Evolutionary conservation across 2,329 filamentous ascomycete genomes (phyloP), one percentile per base, ranked within the genome.

Genomic region (Epichloe scottii): DNA sequence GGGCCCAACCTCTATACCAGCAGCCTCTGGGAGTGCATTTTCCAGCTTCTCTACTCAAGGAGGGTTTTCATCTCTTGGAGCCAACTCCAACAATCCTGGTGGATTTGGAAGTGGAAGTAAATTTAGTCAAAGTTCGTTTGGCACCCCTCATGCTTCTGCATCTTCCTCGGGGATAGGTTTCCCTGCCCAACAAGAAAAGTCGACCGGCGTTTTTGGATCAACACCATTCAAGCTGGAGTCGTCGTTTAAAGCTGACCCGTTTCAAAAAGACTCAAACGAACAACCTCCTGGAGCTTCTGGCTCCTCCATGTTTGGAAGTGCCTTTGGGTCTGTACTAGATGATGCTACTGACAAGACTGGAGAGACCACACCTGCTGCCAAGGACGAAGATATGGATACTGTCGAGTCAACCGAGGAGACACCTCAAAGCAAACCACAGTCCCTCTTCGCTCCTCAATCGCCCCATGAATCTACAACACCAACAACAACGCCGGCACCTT

Each of bases 191-290:
- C 51, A 63, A 17, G 59, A 62, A 17, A 63, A 65, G 34, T 51
- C 65, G 46, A 37, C 62, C 50, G 35, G 66, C 63, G 59, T 51
- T 48, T 76, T 79, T 59, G 74, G 71, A 26, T 73, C 73, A n/a
- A 66, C 70, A 15, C 75, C 78, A 0, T 88, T 88, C 67, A 84
- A 85, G 57, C 70, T 88, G 15, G 76, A 77, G 39, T 82, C 79
- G 33, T 82, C 78, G 2, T 89, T 88, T 68, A 80, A 82, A 59
- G 73, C 75, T 8, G 83, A 87, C 56, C 74, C 77, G 5, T 73
- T 74, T 43, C 72, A 77, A 1, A 81, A 79, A 52, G 76, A 85
- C 23, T 79, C 84, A 52, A 66, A 74, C 37, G 71, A 76, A 8
- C 77, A 76, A 54, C 68, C 75, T 15, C 62, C 65, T 21, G 63